Percentiles rank a stretch among this genome's conserved stretches.
Conservation (phyloP, 306 rosid genomes). For the Albizia julibrissin region DNA sequence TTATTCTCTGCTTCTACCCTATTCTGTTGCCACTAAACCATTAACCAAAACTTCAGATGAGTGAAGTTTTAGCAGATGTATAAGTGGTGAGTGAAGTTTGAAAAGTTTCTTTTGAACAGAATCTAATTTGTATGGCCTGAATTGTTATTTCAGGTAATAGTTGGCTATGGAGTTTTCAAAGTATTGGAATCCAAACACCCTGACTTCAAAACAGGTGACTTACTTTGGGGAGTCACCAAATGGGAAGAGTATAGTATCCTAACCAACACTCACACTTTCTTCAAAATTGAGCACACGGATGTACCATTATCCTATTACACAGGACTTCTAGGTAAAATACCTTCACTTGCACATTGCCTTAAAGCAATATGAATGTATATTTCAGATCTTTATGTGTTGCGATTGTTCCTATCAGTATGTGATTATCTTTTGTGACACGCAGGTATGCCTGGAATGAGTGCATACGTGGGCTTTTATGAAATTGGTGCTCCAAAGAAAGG, state of each 20-base stretch:
- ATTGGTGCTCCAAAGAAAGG: constrained; percentile 57
- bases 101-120: neutral
- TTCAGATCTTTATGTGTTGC: neutral
- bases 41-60: neutral
- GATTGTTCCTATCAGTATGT: neutral
- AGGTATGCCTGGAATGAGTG: constrained; percentile 66
- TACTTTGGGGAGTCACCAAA: constrained; percentile 50
- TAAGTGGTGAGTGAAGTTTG: neutral
- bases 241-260: constrained; percentile 52
- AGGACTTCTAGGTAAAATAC: constrained; percentile 41
- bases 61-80: neutral
- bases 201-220: constrained; percentile 38
- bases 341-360: neutral
- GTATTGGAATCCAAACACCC: constrained; percentile 50
- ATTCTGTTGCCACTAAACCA: neutral
- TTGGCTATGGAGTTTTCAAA: constrained; percentile 49
- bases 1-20: neutral
- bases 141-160: constrained; percentile 30
- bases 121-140: neutral
- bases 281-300: constrained; percentile 48
- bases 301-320: constrained; percentile 48
- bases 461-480: constrained; percentile 51
- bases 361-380: neutral
- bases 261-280: constrained; percentile 33
- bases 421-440: neutral